Evolutionary conservation across 805 yeast genomes (phyloP).

Genomic region (Spathaspora arborariae): DNA sequence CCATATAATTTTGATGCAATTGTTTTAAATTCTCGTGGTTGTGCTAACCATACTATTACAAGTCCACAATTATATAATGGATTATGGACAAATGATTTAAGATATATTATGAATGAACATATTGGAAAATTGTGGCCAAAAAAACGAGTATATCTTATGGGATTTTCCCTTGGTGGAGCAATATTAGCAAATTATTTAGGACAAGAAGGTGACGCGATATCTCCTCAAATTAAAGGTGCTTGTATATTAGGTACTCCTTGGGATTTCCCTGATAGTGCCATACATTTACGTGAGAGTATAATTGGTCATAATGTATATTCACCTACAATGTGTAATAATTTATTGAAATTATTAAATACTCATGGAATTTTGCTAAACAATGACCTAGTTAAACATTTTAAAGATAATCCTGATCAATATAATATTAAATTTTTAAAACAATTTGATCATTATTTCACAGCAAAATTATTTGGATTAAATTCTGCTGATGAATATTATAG

Average conservation of each 20-base stretch:
- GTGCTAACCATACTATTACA: conserved; percentile 69
- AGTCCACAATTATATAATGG: conserved; percentile 68
- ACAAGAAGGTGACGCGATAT: conserved; percentile 50
- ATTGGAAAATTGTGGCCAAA: conserved; percentile 52
- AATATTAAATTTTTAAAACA: conserved; percentile 42
- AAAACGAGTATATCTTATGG: conserved; percentile 62
- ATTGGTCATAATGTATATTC: conserved; percentile 39
- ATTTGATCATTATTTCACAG: conserved; percentile 62
- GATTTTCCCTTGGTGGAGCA: conserved; percentile 72
- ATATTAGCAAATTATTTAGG: conserved; percentile 66
- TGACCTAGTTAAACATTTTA: conserved; percentile 22
- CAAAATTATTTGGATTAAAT: conserved; percentile 59
- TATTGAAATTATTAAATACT: conserved; percentile 27
- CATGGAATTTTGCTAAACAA: conserved; percentile 26
- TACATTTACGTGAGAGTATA: conserved; percentile 39
- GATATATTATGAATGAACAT: conserved; percentile 51
- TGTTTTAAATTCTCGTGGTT: conserved; percentile 70
- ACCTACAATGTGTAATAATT: conserved; percentile 39
- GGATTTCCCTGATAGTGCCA: conserved; percentile 60
- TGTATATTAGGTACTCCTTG: conserved; percentile 65
- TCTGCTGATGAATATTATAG: conserved; percentile 61
- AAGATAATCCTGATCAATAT: conserved; percentile 25
- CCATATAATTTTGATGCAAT: conserved; percentile 48
- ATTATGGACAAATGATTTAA: conserved; percentile 64
- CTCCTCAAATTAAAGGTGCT: conserved; percentile 53